Evolutionary conservation across 2,329 filamentous ascomycete genomes (phyloP), one percentile per base, ranked within the genome.

Genomic region (Daldinia sp.): DNA sequence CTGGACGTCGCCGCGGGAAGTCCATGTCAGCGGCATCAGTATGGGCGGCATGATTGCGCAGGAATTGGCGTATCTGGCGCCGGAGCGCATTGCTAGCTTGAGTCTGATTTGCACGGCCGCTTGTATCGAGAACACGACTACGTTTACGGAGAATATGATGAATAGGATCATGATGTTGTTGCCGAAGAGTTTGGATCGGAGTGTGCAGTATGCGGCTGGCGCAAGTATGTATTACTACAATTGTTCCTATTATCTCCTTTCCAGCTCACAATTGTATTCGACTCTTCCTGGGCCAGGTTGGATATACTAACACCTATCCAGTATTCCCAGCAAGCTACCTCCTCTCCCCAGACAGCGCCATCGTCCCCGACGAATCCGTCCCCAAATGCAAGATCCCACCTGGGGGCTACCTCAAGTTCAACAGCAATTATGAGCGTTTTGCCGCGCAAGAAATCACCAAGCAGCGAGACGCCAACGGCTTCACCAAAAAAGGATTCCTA

Each of bases 11-110:
- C 76, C 55, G 66, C 82, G 73, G 70, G 81, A 70, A 78, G 82
- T 80, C 74, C 88, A 97, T 78, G 75, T 96, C 53, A 81, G 91
- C 30, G 93, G 93, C 58, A 87, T 94, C 67, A 92, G 89, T 61
- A 91, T 96, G 85, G 93, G 93, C 66, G 93, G 93, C 72, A 96
- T 97, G 93, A 94, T 97, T 71, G 87, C 91, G 2, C 93, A 96
- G 77, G 93, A 97, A 78, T 73, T 97, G 3, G 87, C 83, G 19
- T 80, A 77, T 68, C 75, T 81, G n/a, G 77, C 80, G 27, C 86
- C 87, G 0, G 65, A 77, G 10, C 80, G 84, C 47, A 74, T 91
- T 54, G 78, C 79, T 21, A 85, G 83, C 13, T 78, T 92, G 15
- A 83, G 79, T 30, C 81, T 92, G 2, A 77, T 88, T 64, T 87